phyloP scores from a whole-genome alignment of 257 asterid genomes.

The Echium plantagineum region DNA sequence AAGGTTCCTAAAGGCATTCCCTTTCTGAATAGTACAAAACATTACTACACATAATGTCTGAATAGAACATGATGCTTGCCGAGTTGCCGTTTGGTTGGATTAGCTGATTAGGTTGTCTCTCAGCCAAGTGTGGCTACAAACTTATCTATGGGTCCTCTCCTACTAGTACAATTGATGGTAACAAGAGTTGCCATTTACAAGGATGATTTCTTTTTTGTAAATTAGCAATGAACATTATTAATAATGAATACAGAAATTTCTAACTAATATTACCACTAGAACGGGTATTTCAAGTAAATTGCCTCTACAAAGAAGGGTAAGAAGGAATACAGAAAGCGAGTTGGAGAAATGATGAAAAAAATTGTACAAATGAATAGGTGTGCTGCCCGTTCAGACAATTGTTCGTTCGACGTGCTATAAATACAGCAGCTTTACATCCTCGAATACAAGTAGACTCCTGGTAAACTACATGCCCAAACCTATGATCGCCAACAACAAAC shows the following conservation, averaged over 20 bases:
- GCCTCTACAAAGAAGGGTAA: too few relatives aligned
- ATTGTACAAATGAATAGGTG: background rate
- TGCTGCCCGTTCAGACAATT: constrained; percentile 1
- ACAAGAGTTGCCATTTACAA: too few relatives aligned
- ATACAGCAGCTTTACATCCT: constrained; percentile 22
- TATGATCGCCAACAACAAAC: constrained; percentile 17
- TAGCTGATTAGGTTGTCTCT: background rate
- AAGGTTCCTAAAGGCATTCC: background rate
- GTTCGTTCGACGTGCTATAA: constrained; percentile 12
- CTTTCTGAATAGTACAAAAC: background rate
- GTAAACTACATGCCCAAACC: constrained; percentile 22
- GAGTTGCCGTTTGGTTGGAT: too few relatives aligned
- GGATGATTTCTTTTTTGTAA: too few relatives aligned
- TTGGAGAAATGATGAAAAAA: background rate
- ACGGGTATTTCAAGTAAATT: too few relatives aligned
- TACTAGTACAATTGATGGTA: background rate
- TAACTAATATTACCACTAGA: too few relatives aligned
- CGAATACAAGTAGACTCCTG: constrained; percentile 15
- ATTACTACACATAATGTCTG: too few relatives aligned
- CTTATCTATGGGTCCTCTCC: background rate
- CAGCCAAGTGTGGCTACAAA: background rate
- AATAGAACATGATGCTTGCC: too few relatives aligned
- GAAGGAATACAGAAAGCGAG: background rate
- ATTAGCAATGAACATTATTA: too few relatives aligned
- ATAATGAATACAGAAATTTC: too few relatives aligned